Percentiles rank a stretch among this genome's conserved stretches.
These are phyloP conservation scores for Globisporangium mamillatum DNA, from an alignment of 352 stramenopile species.

Conservation along the genomic window DNA sequence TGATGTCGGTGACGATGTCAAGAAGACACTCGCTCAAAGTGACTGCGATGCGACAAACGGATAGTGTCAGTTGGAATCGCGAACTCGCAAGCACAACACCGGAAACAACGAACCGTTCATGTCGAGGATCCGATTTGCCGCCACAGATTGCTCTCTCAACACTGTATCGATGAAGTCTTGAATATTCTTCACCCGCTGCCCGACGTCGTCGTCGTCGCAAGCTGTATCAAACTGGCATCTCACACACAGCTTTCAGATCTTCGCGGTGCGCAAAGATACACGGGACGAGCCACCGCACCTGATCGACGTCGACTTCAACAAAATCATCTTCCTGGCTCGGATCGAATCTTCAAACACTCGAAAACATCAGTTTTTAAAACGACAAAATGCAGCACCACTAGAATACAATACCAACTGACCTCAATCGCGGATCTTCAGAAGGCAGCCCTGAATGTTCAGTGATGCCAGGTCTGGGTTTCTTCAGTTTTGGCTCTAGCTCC, in stretches of 20 bases:
- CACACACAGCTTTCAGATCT: background rate
- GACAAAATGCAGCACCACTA: background rate
- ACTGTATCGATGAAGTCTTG: slow-evolving; percentile 16
- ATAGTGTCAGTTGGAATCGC: background rate
- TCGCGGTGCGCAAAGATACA: no score
- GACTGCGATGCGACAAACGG: slow-evolving; percentile 3
- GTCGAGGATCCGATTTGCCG: slow-evolving; percentile 11
- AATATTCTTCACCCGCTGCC: slow-evolving; percentile 12
- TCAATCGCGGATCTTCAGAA: background rate
- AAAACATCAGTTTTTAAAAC: background rate
- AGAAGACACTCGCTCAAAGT: slow-evolving; percentile 20
- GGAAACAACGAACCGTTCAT: slow-evolving; percentile 15
- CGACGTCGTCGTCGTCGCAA: slow-evolving; percentile 7
- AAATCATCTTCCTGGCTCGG: slow-evolving; percentile 12
- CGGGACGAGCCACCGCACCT: background rate
- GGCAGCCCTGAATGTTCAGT: background rate
- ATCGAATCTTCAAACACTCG: slow-evolving; percentile 10
- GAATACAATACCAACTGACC: background rate
- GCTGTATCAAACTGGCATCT: slow-evolving; percentile 4
- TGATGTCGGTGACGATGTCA: slow-evolving; percentile 21
- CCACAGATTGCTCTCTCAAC: slow-evolving; percentile 2
- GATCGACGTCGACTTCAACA: slow-evolving; percentile 4
- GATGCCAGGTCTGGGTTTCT: slow-evolving; percentile 2
- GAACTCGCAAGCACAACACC: background rate
- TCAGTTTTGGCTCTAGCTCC: slow-evolving; percentile 2